phyloP scores from a whole-genome alignment of 345 rosid species.

The Citrus sp. region DNA sequence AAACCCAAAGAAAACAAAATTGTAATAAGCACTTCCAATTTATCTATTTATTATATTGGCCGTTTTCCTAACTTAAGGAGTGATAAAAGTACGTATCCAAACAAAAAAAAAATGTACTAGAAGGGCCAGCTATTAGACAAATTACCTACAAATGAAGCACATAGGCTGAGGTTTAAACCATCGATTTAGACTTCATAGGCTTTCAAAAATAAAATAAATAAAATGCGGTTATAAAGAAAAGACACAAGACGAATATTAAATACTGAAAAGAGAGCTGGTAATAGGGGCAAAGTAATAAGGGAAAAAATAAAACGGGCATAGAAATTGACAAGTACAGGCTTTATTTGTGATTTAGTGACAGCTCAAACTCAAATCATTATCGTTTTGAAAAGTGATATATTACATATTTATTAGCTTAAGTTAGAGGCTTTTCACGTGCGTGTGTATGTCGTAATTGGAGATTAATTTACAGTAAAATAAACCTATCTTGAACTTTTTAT shows the following conservation, averaged over 20 bases:
- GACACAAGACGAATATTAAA: not conserved
- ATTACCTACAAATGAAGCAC: no score
- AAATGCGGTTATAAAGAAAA: not conserved
- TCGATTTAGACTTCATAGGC: no score
- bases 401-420: not conserved
- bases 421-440: not conserved
- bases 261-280: not conserved
- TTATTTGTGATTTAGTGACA: not conserved
- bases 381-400: not conserved
- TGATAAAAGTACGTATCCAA: no score
- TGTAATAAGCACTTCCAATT: not conserved
- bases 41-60: not conserved
- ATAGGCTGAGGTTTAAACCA: no score
- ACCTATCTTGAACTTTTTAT: not conserved
- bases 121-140: no score
- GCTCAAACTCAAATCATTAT: not conserved
- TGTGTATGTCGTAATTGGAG: not conserved
- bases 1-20: not conserved
- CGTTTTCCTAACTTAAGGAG: not conserved
- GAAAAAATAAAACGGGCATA: not conserved
- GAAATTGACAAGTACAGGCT: not conserved
- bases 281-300: not conserved
- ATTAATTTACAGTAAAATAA: not conserved
- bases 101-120: no score
- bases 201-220: no score